A percentile compares a stretch with the other conserved stretches of the same genome.
These are phyloP conservation scores for Voacanga thouarsii DNA, from an alignment of 257 asterid species.

Conservation along the genomic window DNA sequence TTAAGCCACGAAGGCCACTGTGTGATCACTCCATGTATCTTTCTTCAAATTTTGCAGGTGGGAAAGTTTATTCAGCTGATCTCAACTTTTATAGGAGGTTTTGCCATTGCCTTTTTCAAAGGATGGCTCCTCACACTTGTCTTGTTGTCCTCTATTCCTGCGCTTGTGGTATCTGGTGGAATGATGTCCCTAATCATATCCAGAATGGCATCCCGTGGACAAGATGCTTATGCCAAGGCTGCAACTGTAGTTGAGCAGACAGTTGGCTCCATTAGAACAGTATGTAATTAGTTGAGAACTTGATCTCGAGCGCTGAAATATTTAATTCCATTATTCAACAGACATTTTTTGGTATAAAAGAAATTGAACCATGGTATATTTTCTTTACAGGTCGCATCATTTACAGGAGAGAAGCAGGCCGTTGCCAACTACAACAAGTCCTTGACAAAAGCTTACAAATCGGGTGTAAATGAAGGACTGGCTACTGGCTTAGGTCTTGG, in stretches of 20 bases:
- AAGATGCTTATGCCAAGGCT: slow-evolving; percentile 57
- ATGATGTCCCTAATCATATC: slow-evolving; percentile 7
- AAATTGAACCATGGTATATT: neutral
- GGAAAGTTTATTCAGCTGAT: slow-evolving; percentile 54
- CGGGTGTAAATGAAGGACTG: slow-evolving; percentile 55
- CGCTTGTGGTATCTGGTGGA: slow-evolving; percentile 27
- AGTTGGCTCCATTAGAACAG: slow-evolving; percentile 56
- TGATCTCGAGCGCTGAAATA: neutral
- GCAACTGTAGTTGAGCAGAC: slow-evolving; percentile 62
- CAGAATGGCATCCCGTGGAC: slow-evolving; percentile 42
- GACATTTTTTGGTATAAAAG: too few species aligned
- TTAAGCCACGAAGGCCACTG: neutral
- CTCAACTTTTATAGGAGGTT: slow-evolving; percentile 53
- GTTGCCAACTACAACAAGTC: slow-evolving; percentile 41
- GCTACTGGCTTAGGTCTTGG: slow-evolving; percentile 71
- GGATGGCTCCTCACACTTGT: slow-evolving; percentile 70
- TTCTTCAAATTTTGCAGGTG: slow-evolving; percentile 30
- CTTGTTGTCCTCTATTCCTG: slow-evolving; percentile 55
- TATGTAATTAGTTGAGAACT: slow-evolving; percentile 14
- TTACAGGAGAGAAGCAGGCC: slow-evolving; percentile 60
- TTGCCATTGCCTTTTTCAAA: slow-evolving; percentile 44
- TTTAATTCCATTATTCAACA: neutral
- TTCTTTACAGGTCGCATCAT: slow-evolving; percentile 57
- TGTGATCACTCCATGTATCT: neutral
- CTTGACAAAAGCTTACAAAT: slow-evolving; percentile 46